phyloP scores from a whole-genome alignment of 192 early-diverging fungal genomes.

The Umbelopsis isabellina region DNA sequence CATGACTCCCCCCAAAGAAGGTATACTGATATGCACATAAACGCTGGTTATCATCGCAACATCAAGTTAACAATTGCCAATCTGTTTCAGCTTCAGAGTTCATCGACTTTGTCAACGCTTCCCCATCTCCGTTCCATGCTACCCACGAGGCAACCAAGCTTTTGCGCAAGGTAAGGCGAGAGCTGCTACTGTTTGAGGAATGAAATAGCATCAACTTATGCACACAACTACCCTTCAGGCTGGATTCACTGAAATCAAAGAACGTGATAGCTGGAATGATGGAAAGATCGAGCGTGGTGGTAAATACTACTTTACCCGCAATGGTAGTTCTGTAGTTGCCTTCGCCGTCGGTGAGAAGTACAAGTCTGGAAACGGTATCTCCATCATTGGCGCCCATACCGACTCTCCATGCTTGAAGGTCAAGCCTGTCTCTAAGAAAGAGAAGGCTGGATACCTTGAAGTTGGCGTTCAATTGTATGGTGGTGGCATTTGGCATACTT shows the following conservation, averaged over 20 bases:
- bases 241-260: slow-evolving; percentile 88
- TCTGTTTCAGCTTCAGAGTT: slow-evolving; percentile 60
- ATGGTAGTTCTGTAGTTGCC: slow-evolving; percentile 83
- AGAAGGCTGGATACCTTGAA: slow-evolving; percentile 82
- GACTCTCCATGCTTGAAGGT: slow-evolving; percentile 98
- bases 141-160: slow-evolving; percentile 76
- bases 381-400: slow-evolving; percentile 94
- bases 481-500: slow-evolving; percentile 98
- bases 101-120: slow-evolving; percentile 87
- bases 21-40: not conserved
- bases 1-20: slow-evolving; percentile 12
- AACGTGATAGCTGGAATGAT: slow-evolving; percentile 79
- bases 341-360: slow-evolving; percentile 94
- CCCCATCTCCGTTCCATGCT: slow-evolving; percentile 96
- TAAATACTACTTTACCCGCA: slow-evolving; percentile 97
- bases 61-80: not conserved
- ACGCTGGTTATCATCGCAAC: not conserved
- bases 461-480: slow-evolving; percentile 93
- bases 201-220: not conserved
- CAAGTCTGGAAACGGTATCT: slow-evolving; percentile 81
- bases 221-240: slow-evolving; percentile 34
- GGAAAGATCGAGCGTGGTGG: slow-evolving; percentile 70
- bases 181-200: not conserved
- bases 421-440: slow-evolving; percentile 95
- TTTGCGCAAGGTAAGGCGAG: slow-evolving; percentile 51